A percentile compares a stretch with the other conserved stretches of the same genome.
Conservation (phyloP, 192 early-diverging fungal genomes). For the Borealophlyctis nickersoniae region DNA sequence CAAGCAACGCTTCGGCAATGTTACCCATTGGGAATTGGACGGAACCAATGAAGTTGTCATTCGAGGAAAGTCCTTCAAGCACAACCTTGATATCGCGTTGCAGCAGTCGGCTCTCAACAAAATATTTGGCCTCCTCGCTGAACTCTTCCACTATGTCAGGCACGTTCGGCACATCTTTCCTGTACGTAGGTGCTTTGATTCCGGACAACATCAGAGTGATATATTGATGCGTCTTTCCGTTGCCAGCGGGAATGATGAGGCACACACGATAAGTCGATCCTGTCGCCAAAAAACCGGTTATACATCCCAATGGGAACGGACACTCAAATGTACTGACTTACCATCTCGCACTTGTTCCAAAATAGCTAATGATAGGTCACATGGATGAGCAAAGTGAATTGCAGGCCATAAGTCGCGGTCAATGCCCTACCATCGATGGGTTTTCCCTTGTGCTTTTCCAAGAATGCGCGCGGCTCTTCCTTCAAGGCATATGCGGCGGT, state of each 20-base stretch:
- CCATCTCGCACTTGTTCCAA: slow-evolving; percentile 95
- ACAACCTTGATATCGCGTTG: slow-evolving; percentile 87
- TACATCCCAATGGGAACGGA: too few species aligned
- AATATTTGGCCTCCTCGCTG: slow-evolving; percentile 89
- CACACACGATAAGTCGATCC: slow-evolving; percentile 73
- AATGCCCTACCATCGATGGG: slow-evolving; percentile 64
- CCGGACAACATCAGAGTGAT: slow-evolving; percentile 78
- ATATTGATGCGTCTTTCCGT: slow-evolving; percentile 58
- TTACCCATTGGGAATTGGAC: slow-evolving; percentile 80
- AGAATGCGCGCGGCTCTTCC: slow-evolving; percentile 64
- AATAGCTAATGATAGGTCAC: slow-evolving; percentile 46
- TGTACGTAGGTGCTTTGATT: slow-evolving; percentile 77
- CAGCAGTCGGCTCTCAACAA: slow-evolving; percentile 85
- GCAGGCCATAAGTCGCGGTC: background rate
- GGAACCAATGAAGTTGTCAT: slow-evolving; percentile 71
- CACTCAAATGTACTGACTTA: slow-evolving; percentile 3
- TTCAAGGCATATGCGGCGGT: slow-evolving; percentile 13
- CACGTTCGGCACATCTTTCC: slow-evolving; percentile 69
- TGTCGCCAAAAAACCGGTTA: background rate
- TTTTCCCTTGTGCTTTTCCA: slow-evolving; percentile 76
- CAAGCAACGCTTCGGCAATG: slow-evolving; percentile 84
- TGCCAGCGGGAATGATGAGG: slow-evolving; percentile 54
- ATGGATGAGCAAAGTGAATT: background rate
- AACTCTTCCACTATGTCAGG: slow-evolving; percentile 81
- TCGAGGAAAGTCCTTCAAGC: slow-evolving; percentile 71